Base-by-base conservation (phyloP, 1,139 yeast species). In the Protomyces arabidopsidicola region DNA sequence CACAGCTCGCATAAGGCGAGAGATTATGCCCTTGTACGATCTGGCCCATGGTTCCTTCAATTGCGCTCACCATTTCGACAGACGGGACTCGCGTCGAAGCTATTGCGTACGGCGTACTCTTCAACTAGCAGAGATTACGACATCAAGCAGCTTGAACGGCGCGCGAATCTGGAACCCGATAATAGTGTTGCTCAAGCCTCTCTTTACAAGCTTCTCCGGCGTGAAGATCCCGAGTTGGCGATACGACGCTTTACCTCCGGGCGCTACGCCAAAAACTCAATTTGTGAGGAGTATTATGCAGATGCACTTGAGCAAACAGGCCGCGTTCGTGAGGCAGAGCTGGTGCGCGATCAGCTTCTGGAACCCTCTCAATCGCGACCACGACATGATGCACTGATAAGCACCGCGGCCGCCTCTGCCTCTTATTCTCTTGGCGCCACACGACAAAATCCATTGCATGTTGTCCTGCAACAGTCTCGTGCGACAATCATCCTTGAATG, bases 171-270 rank as follows among this genome's bases (percentile, higher is more conserved):
- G 66, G 87, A 87, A 65, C 75, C 88, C 60, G 76, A 79, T 55
- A 87, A 88, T 73, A 81, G 97, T 0, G 76, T 72, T 3, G 80
- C 83, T 9, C 98, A 93, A 75, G 90, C 95, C 1, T 86, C 84
- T 65, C 91, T 93, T 71, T 93, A 93, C 77, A 80, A 84, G 24
- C 77, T 91, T 63, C 75, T 93, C 69, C 83, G 83, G 64, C 82
- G 91, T 60, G 87, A 88, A 75, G 91, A 90, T 73, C 98, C 98
- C 10, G 96, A 90, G 69, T 85, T 93, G 64, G 97, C 93, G 6
- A 90, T 90, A 8, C 87, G 95, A 65, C 82, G 99, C 66, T 95
- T 83, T 74, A 98, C 93, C 74, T 86, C 96, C 4, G 87, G 95
- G 0, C 96, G 96, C 8, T 89, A 93, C 62, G 95, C 96, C 10